These are phyloP conservation scores for Dactylellina parvicollis DNA, from an alignment of 2,329 filamentous ascomycete genomes.

Conservation along the genomic window DNA sequence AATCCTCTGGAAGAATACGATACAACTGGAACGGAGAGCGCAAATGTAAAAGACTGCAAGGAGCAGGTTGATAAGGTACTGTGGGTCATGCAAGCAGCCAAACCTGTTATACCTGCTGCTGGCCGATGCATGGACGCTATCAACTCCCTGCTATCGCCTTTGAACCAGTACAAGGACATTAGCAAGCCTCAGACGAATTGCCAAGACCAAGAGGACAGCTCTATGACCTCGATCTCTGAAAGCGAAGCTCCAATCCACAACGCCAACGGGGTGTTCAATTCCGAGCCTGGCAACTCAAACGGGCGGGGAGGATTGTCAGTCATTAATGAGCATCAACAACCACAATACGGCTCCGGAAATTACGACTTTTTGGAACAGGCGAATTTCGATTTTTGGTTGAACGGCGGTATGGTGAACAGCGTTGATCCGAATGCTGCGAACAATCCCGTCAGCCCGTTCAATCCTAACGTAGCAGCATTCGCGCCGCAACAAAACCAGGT, in stretches of 20 bases:
- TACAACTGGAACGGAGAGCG: constrained; percentile 36
- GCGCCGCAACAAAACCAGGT: constrained; percentile 43
- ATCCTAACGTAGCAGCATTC: constrained; percentile 25
- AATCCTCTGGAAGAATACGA: constrained; percentile 42
- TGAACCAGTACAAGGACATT: constrained; percentile 33
- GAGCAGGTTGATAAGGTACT: constrained; percentile 50
- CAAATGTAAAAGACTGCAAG: constrained; percentile 49
- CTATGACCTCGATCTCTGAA: constrained; percentile 41
- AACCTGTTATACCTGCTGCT: constrained; percentile 43
- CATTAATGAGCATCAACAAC: constrained; percentile 39
- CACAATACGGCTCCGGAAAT: constrained; percentile 36
- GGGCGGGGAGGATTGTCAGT: constrained; percentile 22
- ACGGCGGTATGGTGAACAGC: constrained; percentile 48
- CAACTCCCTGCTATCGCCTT: constrained; percentile 41
- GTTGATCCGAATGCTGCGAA: constrained; percentile 45
- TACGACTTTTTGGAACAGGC: constrained; percentile 50
- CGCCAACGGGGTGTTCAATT: constrained; percentile 34
- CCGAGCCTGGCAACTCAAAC: constrained; percentile 22
- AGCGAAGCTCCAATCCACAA: constrained; percentile 33
- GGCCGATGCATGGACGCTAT: constrained; percentile 48
- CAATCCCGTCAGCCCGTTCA: constrained; percentile 42
- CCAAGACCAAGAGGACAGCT: constrained; percentile 35
- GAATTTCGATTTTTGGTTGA: constrained; percentile 52
- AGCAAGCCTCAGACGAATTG: constrained; percentile 4
- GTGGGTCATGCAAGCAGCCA: constrained; percentile 51